Percentiles rank a stretch among this genome's conserved stretches.
Conservation (phyloP, 2,329 filamentous ascomycete genomes). For the Scytalidium sp. region DNA sequence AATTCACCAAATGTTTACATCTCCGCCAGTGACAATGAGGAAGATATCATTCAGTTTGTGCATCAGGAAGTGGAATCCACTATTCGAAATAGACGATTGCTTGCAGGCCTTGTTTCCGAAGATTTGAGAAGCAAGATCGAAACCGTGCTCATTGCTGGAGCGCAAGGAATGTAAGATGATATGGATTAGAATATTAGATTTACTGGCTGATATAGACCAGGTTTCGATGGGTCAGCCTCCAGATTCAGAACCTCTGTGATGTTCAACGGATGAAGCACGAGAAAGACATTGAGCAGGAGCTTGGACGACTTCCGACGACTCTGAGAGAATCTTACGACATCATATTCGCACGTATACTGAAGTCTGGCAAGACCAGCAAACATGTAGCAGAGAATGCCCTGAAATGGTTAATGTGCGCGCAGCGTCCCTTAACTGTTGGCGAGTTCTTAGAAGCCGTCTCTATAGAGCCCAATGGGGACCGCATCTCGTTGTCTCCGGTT, state of each 20-base stretch:
- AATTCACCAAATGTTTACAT: slow-evolving; percentile 9
- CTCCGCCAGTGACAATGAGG: slow-evolving; percentile 4
- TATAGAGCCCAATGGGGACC: no score
- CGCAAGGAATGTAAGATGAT: slow-evolving; percentile 4
- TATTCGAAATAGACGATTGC: slow-evolving; percentile 1
- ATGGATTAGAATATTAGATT: no score
- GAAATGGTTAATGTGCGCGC: slow-evolving; percentile 6
- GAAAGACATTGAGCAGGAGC: no score
- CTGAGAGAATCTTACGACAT: slow-evolving; percentile 4
- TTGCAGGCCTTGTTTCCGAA: neutral
- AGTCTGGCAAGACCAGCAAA: neutral
- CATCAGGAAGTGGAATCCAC: neutral
- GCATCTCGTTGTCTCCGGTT: no score
- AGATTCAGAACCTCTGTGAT: slow-evolving; percentile 10
- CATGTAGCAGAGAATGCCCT: neutral
- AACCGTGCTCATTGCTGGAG: neutral
- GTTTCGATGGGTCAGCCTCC: slow-evolving; percentile 13
- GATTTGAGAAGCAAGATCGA: neutral
- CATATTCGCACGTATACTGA: neutral
- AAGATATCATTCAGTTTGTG: slow-evolving; percentile 7
- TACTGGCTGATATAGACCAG: neutral
- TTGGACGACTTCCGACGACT: slow-evolving; percentile 1
- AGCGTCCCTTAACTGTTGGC: slow-evolving; percentile 2
- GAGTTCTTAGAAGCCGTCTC: no score
- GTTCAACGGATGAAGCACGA: no score